Evolutionary conservation across 768 basidiomycete species (phyloP).

Genomic region (Austroboletus eburneus): DNA sequence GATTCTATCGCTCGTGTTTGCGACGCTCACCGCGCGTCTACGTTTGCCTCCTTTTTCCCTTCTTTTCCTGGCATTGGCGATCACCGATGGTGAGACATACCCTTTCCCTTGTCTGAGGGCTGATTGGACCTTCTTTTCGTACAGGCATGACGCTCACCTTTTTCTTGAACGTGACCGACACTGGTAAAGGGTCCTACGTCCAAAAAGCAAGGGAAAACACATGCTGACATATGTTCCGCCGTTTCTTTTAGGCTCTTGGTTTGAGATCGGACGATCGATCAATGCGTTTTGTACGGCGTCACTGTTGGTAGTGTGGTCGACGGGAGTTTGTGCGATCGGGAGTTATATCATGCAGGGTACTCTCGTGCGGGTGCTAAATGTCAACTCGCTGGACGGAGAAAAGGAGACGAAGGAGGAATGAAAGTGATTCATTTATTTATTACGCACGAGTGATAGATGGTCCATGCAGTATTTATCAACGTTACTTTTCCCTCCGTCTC

Average conservation of each 20-base stretch:
- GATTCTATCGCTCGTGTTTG: neutral
- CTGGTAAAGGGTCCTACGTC: neutral
- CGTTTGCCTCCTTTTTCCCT: neutral
- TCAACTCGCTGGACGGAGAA: too few relatives aligned
- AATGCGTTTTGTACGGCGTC: neutral
- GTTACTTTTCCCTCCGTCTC: too few relatives aligned
- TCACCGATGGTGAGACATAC: neutral
- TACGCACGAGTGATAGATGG: too few relatives aligned
- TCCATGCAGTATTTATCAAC: too few relatives aligned
- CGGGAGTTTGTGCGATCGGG: neutral
- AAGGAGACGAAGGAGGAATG: too few relatives aligned
- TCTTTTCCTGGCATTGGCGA: neutral
- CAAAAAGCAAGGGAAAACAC: too few relatives aligned
- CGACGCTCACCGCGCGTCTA: neutral
- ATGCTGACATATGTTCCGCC: neutral
- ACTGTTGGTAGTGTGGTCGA: neutral
- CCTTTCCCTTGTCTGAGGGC: neutral
- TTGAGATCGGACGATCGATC: neutral
- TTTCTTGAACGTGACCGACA: neutral
- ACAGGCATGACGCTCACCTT: neutral
- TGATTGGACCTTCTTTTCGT: neutral
- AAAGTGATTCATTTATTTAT: too few relatives aligned
- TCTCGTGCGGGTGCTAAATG: too few relatives aligned
- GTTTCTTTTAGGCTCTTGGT: neutral
- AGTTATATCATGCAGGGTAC: neutral